phyloP scores from a whole-genome alignment of 208 protist genomes.

The Trypanosoma conorhini region DNA sequence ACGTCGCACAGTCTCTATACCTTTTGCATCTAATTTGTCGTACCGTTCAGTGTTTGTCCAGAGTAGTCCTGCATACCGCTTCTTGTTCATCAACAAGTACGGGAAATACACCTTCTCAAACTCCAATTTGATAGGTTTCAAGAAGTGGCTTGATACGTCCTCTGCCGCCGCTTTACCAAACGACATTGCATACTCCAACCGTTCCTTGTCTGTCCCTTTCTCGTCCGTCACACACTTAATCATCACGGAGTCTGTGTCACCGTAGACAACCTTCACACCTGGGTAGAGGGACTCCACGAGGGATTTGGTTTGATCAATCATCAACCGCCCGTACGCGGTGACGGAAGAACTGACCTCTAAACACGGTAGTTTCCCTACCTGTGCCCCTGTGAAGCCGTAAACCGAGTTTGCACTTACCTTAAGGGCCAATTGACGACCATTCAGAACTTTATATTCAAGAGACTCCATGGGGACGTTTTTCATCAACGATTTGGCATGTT shows the following conservation, averaged over 20 bases:
- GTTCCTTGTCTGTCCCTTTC: conserved; percentile 60
- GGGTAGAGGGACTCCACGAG: conserved; percentile 97
- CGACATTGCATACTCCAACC: conserved; percentile 53
- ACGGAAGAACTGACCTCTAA: conserved; percentile 95
- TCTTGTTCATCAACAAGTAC: conserved; percentile 99
- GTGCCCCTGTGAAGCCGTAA: conserved; percentile 99
- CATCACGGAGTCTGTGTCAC: conserved; percentile 99
- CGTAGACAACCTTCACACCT: conserved; percentile 98
- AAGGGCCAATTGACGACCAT: conserved; percentile 99
- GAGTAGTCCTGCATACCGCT: conserved; percentile 99
- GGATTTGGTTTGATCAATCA: conserved; percentile 98
- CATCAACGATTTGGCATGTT: conserved; percentile 79
- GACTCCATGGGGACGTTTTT: conserved; percentile 79
- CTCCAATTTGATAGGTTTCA: conserved; percentile 98
- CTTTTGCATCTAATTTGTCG: conserved; percentile 99
- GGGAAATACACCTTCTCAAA: conserved; percentile 99
- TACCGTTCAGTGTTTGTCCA: conserved; percentile 98
- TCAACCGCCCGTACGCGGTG: conserved; percentile 98
- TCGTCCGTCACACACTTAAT: conserved; percentile 86
- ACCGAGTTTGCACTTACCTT: conserved; percentile 99
- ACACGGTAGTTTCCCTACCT: conserved; percentile 99
- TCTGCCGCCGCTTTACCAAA: conserved; percentile 94
- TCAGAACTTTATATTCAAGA: conserved; percentile 92
- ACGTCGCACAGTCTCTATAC: conserved; percentile 98
- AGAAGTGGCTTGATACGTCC: conserved; percentile 77